These are phyloP conservation scores for Xylariomycetidae sp. DNA, from an alignment of 2,329 filamentous ascomycete species.

Conservation along the genomic window DNA sequence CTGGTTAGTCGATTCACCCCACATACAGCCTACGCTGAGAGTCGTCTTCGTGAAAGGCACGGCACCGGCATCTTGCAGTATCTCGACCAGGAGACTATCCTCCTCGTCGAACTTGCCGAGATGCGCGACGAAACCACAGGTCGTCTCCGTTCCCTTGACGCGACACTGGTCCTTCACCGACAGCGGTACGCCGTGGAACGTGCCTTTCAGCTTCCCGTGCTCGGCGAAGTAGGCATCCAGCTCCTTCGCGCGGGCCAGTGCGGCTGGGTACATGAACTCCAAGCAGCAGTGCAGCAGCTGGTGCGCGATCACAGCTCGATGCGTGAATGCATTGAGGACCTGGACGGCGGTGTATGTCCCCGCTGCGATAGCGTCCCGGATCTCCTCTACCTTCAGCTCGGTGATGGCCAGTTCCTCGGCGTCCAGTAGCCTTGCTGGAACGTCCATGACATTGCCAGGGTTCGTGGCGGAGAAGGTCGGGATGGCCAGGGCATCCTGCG, in stretches of 20 bases:
- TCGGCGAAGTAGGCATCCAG: background rate
- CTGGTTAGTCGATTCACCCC: slow-evolving; percentile 1
- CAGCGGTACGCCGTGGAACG: slow-evolving; percentile 1
- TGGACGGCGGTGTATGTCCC: slow-evolving; percentile 1
- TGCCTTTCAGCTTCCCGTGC: background rate
- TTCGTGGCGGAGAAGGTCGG: slow-evolving; percentile 1
- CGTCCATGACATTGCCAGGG: background rate
- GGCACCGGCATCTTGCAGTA: slow-evolving; percentile 1
- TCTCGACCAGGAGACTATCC: slow-evolving; percentile 1
- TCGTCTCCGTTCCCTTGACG: slow-evolving; percentile 1
- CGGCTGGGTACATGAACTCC: slow-evolving; percentile 2
- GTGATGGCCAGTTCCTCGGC: slow-evolving; percentile 1
- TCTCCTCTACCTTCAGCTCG: slow-evolving; percentile 1
- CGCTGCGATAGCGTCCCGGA: background rate
- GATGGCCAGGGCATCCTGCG: background rate
- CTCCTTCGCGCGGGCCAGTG: background rate
- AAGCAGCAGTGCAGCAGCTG: slow-evolving; percentile 1
- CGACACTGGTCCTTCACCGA: slow-evolving; percentile 2
- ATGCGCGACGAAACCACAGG: slow-evolving; percentile 1
- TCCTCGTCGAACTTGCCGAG: slow-evolving; percentile 1
- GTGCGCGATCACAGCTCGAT: slow-evolving; percentile 2
- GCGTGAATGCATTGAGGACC: slow-evolving; percentile 1
- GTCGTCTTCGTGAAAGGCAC: slow-evolving; percentile 2
- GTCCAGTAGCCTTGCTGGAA: background rate
- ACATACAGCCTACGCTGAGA: slow-evolving; percentile 2